Base-by-base conservation (phyloP, 306 rosid species). In the Ziziphus jujuba region DNA sequence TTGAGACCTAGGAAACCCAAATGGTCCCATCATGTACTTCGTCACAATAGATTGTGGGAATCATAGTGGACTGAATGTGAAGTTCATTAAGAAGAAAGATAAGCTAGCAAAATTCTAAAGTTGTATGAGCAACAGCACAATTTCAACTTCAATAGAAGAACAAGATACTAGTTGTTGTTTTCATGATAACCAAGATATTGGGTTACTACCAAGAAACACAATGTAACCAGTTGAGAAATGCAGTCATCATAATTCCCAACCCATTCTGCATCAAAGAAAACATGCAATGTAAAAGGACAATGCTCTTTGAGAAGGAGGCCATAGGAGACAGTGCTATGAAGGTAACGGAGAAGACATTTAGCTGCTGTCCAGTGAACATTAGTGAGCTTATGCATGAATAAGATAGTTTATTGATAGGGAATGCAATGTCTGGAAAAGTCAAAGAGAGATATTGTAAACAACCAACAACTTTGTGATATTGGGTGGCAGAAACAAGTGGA, bases 181-280 rank as follows among this genome's bases (percentile, higher is more conserved):
- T 8, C n/a, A 20, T 0, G 28, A 53, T 17, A 12, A 53, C 20
- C 58, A 28, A 8, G 58, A 49, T 6, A 65, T 34, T 7, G n/a
- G 54, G 25, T 49, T 48, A 0, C 1, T 0, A 28, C 69, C 59
- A 7, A 65, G 28, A 49, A 7, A 65, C 3, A 65, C 2, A 21
- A 19, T 25, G 24, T 47, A 61, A 9, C 10, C 20, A 22, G 21
- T 38, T 5, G 20, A 4, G 53, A 61, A 16, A 23, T 52, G 16
- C n/a, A 16, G 56, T 4, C 12, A 17, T 68, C 43, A 12, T 2
- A 5, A 15, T 68, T 21, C 0, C 31, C 20, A 0, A n/a, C 73
- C 73, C 40, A 68, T 43, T 68, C 61, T 2, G 50, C 38, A 23
- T 55, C 17, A 5, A 43, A 68, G 21, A 20, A 68, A 3, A 8